Evolutionary conservation across 306 rosid genomes (phyloP).

Genomic region (Cucurbita ficifolia): DNA sequence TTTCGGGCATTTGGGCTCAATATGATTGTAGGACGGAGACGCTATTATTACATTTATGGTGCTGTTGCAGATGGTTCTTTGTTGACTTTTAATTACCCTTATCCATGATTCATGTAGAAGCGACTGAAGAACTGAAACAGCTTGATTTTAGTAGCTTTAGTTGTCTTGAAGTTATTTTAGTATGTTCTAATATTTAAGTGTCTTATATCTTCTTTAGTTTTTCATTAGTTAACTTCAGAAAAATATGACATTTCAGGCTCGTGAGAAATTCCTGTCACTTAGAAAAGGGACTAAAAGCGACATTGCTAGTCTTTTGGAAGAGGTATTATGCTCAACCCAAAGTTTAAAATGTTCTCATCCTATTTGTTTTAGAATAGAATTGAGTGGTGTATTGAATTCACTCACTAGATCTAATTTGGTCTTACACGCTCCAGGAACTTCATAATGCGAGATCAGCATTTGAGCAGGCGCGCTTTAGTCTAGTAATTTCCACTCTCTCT

Average conservation of each 20-base stretch:
- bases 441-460: conserved; percentile 78
- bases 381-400: not conserved
- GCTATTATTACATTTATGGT: too few species aligned
- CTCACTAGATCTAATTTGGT: conserved; percentile 13
- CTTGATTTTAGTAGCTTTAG: not conserved
- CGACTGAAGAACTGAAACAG: not conserved
- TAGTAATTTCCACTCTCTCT: conserved; percentile 31
- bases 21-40: too few species aligned
- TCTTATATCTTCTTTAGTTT: not conserved
- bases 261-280: conserved; percentile 81
- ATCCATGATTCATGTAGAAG: too few species aligned
- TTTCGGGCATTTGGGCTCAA: too few species aligned
- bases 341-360: not conserved
- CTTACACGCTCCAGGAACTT: conserved; percentile 63
- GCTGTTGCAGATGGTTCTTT: too few species aligned
- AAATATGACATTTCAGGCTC: conserved; percentile 44
- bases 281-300: conserved; percentile 86
- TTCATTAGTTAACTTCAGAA: not conserved
- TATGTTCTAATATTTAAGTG: not conserved
- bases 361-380: not conserved
- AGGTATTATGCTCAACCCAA: conserved; percentile 38
- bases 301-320: conserved; percentile 65
- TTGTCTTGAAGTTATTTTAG: not conserved
- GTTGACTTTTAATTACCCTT: too few species aligned
- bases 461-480: conserved; percentile 94